phyloP scores from a whole-genome alignment of 176 grass and related monocot species.

The Canna indica region DNA sequence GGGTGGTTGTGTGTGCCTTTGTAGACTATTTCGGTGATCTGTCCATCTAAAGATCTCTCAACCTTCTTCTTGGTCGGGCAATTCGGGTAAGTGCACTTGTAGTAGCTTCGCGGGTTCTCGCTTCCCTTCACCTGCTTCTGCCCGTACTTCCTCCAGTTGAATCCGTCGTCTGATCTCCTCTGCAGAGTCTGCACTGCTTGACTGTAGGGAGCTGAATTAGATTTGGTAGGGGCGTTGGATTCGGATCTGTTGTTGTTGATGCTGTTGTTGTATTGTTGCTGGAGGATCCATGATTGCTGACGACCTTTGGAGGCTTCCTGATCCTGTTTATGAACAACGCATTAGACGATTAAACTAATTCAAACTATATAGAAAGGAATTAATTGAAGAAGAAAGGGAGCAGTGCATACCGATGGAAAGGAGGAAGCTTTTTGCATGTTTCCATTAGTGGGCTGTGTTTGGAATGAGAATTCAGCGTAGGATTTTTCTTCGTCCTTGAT shows the following conservation, averaged over 20 bases:
- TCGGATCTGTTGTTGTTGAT: background rate
- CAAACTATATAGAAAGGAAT: background rate
- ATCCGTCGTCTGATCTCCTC: conserved; percentile 61
- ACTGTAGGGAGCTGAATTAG: background rate
- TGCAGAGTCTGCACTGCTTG: conserved; percentile 22
- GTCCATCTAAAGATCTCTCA: conserved; percentile 63
- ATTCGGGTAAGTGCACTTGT: conserved; percentile 84
- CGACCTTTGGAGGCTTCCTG: background rate
- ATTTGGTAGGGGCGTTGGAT: background rate
- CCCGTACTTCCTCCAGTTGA: conserved; percentile 98
- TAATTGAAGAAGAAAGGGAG: too few relatives aligned
- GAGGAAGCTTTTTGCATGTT: conserved; percentile 20
- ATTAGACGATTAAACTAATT: background rate
- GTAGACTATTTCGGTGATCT: conserved; percentile 91
- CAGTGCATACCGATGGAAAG: background rate
- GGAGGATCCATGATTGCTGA: background rate
- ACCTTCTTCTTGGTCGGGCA: conserved; percentile 95
- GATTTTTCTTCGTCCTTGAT: conserved; percentile 39
- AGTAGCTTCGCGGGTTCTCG: conserved; percentile 93
- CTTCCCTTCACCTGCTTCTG: conserved; percentile 96
- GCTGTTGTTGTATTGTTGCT: background rate
- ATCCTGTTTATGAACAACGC: background rate
- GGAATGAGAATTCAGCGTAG: conserved; percentile 62
- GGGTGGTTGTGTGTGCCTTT: conserved; percentile 82
- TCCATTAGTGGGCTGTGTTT: conserved; percentile 29